phyloP scores from a whole-genome alignment of 257 asterid species.

The Euphrasia confusa region DNA sequence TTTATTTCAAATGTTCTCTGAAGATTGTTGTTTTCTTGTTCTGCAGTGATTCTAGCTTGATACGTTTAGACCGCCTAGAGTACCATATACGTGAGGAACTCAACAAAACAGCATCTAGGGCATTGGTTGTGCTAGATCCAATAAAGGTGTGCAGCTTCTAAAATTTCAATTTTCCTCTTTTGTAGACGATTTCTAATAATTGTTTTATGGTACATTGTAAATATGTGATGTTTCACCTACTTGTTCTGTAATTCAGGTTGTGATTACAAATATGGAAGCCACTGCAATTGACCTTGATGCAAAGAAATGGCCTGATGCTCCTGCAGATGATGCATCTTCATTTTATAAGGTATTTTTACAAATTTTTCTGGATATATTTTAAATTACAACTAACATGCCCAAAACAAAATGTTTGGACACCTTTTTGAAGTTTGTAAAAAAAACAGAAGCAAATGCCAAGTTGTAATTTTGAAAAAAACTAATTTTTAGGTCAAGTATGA shows the following conservation, averaged over 20 bases:
- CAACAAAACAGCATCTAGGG: conserved; percentile 71
- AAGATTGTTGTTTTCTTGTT: conserved; percentile 21
- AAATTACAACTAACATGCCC: not conserved
- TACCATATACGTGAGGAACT: conserved; percentile 88
- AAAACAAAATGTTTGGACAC: too few species aligned
- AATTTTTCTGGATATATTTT: not conserved
- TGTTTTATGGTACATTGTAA: not conserved
- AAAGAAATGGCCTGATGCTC: conserved; percentile 95
- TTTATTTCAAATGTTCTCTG: conserved; percentile 18
- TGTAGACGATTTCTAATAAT: not conserved
- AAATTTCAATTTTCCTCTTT: not conserved
- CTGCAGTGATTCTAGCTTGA: conserved; percentile 79
- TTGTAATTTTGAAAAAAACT: not conserved
- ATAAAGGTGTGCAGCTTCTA: conserved; percentile 51
- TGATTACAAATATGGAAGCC: conserved; percentile 67
- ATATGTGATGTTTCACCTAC: not conserved
- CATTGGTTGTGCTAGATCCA: conserved; percentile 86
- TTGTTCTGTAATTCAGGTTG: conserved; percentile 46
- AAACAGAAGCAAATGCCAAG: too few species aligned
- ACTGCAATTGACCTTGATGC: conserved; percentile 74
- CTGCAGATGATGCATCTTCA: conserved; percentile 55
- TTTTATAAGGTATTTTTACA: conserved; percentile 51
- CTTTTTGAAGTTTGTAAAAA: not conserved
- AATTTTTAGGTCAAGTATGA: not conserved
- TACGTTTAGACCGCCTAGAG: conserved; percentile 79